These are phyloP conservation scores for Hericium rajendrae DNA, from an alignment of 768 basidiomycete species.

Conservation along the genomic window DNA sequence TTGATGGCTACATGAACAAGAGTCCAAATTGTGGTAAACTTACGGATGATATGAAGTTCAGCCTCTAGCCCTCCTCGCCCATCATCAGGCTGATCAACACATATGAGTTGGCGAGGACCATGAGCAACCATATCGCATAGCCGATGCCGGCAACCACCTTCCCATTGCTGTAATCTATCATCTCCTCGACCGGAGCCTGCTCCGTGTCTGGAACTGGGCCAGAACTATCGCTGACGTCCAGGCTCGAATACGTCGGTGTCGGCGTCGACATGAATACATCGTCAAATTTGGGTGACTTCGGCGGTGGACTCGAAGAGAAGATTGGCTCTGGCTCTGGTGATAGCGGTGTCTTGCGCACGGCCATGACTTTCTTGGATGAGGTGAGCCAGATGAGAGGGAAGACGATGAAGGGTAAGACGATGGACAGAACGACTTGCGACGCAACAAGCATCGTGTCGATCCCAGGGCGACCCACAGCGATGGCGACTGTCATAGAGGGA, in stretches of 20 bases:
- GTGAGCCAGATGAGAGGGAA: slow-evolving; percentile 75
- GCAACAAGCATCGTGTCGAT: slow-evolving; percentile 74
- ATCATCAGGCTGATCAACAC: slow-evolving; percentile 53
- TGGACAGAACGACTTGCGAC: slow-evolving; percentile 75
- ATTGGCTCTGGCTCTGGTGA: no score
- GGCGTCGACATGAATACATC: no score
- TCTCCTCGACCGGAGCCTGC: slow-evolving; percentile 23
- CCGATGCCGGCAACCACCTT: slow-evolving; percentile 41
- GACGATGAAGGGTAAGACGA: slow-evolving; percentile 81
- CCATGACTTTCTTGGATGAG: slow-evolving; percentile 58
- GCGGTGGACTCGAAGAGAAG: no score
- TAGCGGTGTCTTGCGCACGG: slow-evolving; percentile 24
- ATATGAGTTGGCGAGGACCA: slow-evolving; percentile 68
- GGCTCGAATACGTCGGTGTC: no score
- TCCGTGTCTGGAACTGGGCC: neutral
- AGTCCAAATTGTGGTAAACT: no score
- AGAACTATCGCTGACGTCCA: no score
- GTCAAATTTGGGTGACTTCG: no score
- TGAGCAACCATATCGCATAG: slow-evolving; percentile 50
- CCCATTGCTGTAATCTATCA: slow-evolving; percentile 57
- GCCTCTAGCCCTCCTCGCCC: slow-evolving; percentile 21
- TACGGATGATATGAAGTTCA: neutral
- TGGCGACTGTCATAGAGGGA: slow-evolving; percentile 73
- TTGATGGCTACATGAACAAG: no score
- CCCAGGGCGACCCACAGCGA: slow-evolving; percentile 58